Base-by-base conservation (phyloP, 495 filamentous ascomycete genomes). In the Podospora australis region DNA sequence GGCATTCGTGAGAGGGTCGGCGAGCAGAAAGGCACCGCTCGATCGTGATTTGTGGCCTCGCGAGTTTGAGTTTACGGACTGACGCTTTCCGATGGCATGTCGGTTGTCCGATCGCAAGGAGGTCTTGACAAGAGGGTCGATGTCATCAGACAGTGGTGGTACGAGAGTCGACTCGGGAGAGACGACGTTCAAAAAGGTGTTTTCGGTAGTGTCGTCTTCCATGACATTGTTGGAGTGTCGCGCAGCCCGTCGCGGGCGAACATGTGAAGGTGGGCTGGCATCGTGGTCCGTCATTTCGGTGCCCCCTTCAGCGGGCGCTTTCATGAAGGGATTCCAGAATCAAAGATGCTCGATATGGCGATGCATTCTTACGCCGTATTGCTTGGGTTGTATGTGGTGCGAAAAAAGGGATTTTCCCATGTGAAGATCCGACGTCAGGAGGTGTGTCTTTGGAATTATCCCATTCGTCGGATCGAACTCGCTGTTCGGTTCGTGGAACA, bases 21-120 rank as follows among this genome's bases (percentile, higher is more conserved):
- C 47, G 11, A 75, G 70, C 38, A 75, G 66, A 46, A 75, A 75
- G 8, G 63, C 69, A 22, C 72, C 67, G 53, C 61, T 66, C 11
- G 70, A 58, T 14, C 71, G 60, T 25, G 65, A 61, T 52, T 69
- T 74, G 45, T 72, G 63, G 43, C 63, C 25, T 39, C 65, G 64
- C 34, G 50, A 58, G n/a, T n/a, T n/a, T 43, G 50, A 46, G 17
- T 42, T 41, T 32, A 23, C 52, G 4, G 53, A 56, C 41, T 58
- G 65, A 26, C 62, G 57, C 14, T 48, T 56, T 19, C 46, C 43
- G 36, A 56, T 57, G 24, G 53, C 55, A 40, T 39, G 39, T 35
- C 40, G 47, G 29, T 52, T 53, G 17, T 58, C 48, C 0, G 40
- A 32, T 22, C 48, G 55, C 49, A 53, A 46, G 11, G 46, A 50